These are phyloP conservation scores for Sporisorium sorghi DNA, from an alignment of 1,284 basidiomycete species.

Conservation along the genomic window DNA sequence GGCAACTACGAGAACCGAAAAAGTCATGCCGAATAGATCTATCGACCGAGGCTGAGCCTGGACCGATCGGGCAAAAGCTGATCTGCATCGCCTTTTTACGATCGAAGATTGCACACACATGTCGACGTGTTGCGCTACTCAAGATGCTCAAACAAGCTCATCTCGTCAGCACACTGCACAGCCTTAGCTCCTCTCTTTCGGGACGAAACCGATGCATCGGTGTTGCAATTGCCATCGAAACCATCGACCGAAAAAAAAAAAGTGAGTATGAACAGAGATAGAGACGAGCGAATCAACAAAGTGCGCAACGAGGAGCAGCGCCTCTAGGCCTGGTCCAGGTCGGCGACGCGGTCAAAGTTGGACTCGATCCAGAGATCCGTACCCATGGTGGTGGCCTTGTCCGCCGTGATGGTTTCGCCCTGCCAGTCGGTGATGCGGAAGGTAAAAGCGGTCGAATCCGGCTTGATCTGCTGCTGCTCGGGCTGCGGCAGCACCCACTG, in stretches of 20 bases:
- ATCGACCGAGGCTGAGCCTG: too few species aligned
- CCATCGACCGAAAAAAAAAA: neutral
- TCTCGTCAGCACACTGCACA: neutral
- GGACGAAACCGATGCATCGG: neutral
- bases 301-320: too few species aligned
- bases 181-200: neutral
- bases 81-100: neutral
- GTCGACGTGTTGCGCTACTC: slow-evolving; percentile 2
- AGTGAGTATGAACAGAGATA: neutral
- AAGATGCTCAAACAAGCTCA: too few species aligned
- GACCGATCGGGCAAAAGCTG: neutral
- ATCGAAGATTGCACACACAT: neutral
- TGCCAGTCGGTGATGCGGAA: slow-evolving; percentile 50
- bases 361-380: slow-evolving; percentile 27
- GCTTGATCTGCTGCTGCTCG: neutral
- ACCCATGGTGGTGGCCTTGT: slow-evolving; percentile 22
- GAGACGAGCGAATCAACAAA: neutral
- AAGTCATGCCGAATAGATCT: too few species aligned
- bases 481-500: slow-evolving; percentile 16
- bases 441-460: slow-evolving; percentile 3
- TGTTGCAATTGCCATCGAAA: slow-evolving; percentile 1
- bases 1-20: too few species aligned
- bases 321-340: neutral
- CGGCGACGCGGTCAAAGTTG: slow-evolving; percentile 33
- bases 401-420: slow-evolving; percentile 41